Evolutionary conservation across 2,329 filamentous ascomycete genomes (phyloP).

Genomic region (Taxawa tesnikishii): DNA sequence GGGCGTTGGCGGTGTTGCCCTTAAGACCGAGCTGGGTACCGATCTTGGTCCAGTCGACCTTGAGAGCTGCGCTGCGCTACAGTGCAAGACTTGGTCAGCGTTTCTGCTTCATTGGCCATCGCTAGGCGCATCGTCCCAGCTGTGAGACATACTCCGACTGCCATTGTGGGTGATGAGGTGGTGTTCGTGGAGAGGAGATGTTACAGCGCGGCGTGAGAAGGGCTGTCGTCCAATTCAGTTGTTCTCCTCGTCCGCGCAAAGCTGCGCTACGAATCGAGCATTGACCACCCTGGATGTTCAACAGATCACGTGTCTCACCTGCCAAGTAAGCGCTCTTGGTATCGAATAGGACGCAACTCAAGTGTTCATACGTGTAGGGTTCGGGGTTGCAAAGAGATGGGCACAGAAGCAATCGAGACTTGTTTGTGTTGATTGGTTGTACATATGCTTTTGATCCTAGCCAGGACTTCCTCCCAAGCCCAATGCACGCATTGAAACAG

Average conservation of each 20-base stretch:
- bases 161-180: slow-evolving; percentile 47
- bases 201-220: slow-evolving; percentile 1
- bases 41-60: slow-evolving; percentile 98
- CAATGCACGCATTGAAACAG: no score
- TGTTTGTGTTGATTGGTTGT: not conserved
- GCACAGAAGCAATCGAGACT: slow-evolving; percentile 10
- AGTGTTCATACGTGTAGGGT: no score
- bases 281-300: no score
- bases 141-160: slow-evolving; percentile 47
- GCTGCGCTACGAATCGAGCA: no score
- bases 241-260: no score
- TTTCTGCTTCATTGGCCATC: not conserved
- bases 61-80: slow-evolving; percentile 95
- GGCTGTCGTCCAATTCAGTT: no score
- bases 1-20: slow-evolving; percentile 81
- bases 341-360: no score
- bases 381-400: no score
- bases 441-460: not conserved
- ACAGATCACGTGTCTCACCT: no score
- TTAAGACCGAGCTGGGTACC: slow-evolving; percentile 88
- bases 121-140: not conserved
- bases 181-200: slow-evolving; percentile 35
- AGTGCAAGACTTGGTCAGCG: not conserved
- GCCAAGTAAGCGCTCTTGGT: no score
- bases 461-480: no score